phyloP scores from a whole-genome alignment of 805 yeast genomes.

The Brettanomyces nanus region DNA sequence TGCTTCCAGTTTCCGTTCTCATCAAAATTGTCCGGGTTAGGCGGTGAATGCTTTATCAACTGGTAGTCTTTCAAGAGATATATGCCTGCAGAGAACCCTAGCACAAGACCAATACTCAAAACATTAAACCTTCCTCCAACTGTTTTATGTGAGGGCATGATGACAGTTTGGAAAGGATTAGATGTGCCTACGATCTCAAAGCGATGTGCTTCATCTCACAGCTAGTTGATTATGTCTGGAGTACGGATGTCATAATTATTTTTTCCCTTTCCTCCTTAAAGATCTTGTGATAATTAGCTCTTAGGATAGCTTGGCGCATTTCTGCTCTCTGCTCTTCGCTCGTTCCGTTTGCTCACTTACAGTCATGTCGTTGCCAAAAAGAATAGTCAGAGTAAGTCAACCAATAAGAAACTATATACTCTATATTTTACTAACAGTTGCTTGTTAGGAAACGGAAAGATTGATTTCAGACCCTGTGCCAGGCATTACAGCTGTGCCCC shows the following conservation, averaged over 20 bases:
- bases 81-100: slow-evolving; percentile 22
- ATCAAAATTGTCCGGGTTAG: slow-evolving; percentile 29
- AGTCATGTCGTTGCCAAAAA: slow-evolving; percentile 66
- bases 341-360: not conserved
- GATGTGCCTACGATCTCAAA: no score
- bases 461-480: slow-evolving; percentile 92
- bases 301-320: no score
- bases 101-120: slow-evolving; percentile 17
- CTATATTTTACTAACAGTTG: no score
- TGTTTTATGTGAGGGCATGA: slow-evolving; percentile 15
- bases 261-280: no score
- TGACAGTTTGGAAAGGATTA: no score
- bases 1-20: slow-evolving; percentile 31
- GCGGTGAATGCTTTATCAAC: slow-evolving; percentile 32
- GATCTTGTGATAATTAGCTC: no score
- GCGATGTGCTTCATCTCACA: no score
- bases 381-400: slow-evolving; percentile 77
- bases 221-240: not conserved
- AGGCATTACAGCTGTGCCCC: slow-evolving; percentile 89
- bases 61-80: slow-evolving; percentile 26
- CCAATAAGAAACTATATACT: no score
- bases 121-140: slow-evolving; percentile 23
- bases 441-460: slow-evolving; percentile 74
- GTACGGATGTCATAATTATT: not conserved
- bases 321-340: not conserved